Conservation (phyloP, 352 stramenopile species). For the Globisporangium spiculum region DNA sequence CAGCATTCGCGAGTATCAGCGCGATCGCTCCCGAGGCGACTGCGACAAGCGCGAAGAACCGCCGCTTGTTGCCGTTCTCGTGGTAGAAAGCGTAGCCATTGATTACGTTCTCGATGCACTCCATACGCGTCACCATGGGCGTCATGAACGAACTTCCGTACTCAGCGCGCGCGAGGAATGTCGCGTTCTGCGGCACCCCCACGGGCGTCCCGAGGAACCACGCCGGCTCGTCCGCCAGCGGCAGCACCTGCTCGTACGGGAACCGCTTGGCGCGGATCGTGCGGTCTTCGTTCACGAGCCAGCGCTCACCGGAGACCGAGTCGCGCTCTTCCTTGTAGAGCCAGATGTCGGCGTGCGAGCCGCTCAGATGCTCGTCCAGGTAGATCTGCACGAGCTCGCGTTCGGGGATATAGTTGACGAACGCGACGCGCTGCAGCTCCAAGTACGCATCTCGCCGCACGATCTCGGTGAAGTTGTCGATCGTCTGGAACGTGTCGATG, state of each 20-base stretch:
- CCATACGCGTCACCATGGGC: conserved; percentile 64
- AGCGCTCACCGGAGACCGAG: conserved; percentile 27
- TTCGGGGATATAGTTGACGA: conserved; percentile 49
- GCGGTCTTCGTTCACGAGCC: conserved; percentile 68
- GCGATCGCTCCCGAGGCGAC: conserved; percentile 29
- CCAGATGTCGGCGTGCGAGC: conserved; percentile 78
- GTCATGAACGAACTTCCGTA: conserved; percentile 72
- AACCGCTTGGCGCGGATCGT: conserved; percentile 67
- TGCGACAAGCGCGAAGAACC: conserved; percentile 26
- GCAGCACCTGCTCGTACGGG: conserved; percentile 65
- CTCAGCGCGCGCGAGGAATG: conserved; percentile 58
- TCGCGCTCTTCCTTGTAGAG: conserved; percentile 62
- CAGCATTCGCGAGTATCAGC: conserved; percentile 21
- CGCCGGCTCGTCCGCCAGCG: conserved; percentile 32
- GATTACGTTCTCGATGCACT: conserved; percentile 78
- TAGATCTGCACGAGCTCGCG: conserved; percentile 72
- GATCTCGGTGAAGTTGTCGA: conserved; percentile 53
- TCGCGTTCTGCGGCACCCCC: conserved; percentile 50
- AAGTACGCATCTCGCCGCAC: conserved; percentile 40
- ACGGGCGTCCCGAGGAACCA: conserved; percentile 59
- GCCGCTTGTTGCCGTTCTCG: conserved; percentile 28
- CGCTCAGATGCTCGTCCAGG: conserved; percentile 36
- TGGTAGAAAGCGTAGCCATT: conserved; percentile 75
- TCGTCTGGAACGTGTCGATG: conserved; percentile 40
- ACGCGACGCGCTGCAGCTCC: conserved; percentile 43